Evolutionary conservation across 2,329 filamentous ascomycete species (phyloP), one percentile per base, ranked within the genome.

Genomic region (Diaporthe vaccinii): DNA sequence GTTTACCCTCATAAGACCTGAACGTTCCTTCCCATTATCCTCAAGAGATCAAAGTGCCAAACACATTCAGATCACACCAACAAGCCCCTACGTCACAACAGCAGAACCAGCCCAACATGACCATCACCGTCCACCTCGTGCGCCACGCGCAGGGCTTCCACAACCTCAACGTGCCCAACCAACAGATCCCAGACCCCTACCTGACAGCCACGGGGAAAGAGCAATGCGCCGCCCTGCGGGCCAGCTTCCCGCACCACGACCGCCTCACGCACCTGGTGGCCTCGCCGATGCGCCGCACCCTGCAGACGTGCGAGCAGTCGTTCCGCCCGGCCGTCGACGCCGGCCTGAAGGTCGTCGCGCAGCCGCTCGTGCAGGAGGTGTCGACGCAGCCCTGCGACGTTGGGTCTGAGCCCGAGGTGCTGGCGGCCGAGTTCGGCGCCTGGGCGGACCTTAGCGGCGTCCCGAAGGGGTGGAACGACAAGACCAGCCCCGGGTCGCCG

Each of bases 361-460:
- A 97, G 17, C 94, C 95, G 0, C 91, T 94, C 77, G 85, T 95
- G 6, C 96, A 98, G 84, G 96, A 98, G 84, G 92, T 94, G 0
- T 93, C 91, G 6, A 88, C 92, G 71, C 86, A 92, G 41, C 92
- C 94, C 0, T 96, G 95, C 83, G 95, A 98, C 81, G 92, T 90
- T 1, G 96, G 96, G 2, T 92, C 89, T 49, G 83, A 89, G 2
- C 84, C 87, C 4, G 84, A 84, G 0, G 87, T 86, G 70, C 84
- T 97, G 41, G 83, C 84, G 39, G 85, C 85, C 25, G 91, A 95
- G 81, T 94, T 95, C 75, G 87, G 87, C 83, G 79, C 86, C 83
- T 80, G 81, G 6, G 92, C 95, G 1, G 94, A 98, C 83, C 82
- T 94, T 57, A 83, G 84, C 5, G 82, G 89, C 7, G 89, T 97